Conservation (phyloP, 352 stramenopile genomes). For the Phytophthora boehmeriae region DNA sequence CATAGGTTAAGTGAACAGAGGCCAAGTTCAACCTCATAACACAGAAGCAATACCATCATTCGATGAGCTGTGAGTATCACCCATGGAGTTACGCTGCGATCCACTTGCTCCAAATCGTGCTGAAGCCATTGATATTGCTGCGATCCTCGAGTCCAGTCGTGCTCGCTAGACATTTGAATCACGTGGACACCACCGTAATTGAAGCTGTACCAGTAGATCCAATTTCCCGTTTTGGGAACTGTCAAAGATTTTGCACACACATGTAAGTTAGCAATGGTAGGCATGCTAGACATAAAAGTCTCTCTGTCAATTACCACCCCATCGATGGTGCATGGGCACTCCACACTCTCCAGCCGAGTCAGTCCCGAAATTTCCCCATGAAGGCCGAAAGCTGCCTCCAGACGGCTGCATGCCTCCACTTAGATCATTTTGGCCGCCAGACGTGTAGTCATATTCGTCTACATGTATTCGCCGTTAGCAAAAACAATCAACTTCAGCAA, state of each 20-base stretch:
- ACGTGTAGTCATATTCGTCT: slow-evolving; percentile 79
- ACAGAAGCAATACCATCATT: slow-evolving; percentile 68
- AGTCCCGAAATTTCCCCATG: slow-evolving; percentile 69
- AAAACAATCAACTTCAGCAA: neutral
- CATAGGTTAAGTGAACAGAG: slow-evolving; percentile 1
- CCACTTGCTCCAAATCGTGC: slow-evolving; percentile 71
- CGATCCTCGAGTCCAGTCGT: slow-evolving; percentile 88
- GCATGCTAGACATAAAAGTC: neutral
- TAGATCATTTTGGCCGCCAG: slow-evolving; percentile 57
- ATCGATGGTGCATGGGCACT: slow-evolving; percentile 72
- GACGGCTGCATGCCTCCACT: slow-evolving; percentile 50
- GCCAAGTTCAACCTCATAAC: slow-evolving; percentile 1
- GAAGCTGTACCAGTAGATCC: slow-evolving; percentile 92
- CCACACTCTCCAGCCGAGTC: slow-evolving; percentile 73
- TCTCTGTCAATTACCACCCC: slow-evolving; percentile 50
- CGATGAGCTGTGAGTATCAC: slow-evolving; percentile 91
- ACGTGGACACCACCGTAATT: slow-evolving; percentile 88
- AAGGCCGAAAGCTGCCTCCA: slow-evolving; percentile 59
- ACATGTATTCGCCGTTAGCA: neutral
- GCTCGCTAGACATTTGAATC: slow-evolving; percentile 91
- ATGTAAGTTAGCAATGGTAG: slow-evolving; percentile 3
- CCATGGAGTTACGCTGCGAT: slow-evolving; percentile 89
- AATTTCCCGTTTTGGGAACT: slow-evolving; percentile 69
- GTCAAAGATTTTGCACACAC: slow-evolving; percentile 7
- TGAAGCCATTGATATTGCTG: slow-evolving; percentile 89